A percentile compares a stretch with the other conserved stretches of the same genome.
phyloP scores from a whole-genome alignment of 768 basidiomycete genomes.

The Lentinula sp. region DNA sequence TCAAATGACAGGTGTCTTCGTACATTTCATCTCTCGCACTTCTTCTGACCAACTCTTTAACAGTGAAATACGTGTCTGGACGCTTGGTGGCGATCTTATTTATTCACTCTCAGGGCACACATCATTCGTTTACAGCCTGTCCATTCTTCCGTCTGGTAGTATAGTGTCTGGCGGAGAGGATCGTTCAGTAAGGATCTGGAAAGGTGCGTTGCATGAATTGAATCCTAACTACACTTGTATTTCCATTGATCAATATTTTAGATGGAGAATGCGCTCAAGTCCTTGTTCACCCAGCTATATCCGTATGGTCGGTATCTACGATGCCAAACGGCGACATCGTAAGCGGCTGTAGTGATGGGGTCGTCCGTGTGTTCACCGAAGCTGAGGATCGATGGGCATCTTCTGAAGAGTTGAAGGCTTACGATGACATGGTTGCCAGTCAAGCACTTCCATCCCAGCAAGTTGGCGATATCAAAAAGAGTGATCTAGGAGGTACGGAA shows the following conservation, averaged over 20 bases:
- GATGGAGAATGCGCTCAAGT: conserved; percentile 88
- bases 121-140: conserved; percentile 91
- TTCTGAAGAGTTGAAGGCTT: conserved; percentile 54
- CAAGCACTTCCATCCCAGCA: conserved; percentile 82
- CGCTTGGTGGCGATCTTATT: conserved; percentile 69
- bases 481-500: conserved; percentile 84
- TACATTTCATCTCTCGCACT: neutral
- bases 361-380: conserved; percentile 81
- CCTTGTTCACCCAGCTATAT: conserved; percentile 89
- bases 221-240: conserved; percentile 2
- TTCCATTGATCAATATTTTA: conserved; percentile 18
- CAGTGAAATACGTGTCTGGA: conserved; percentile 92
- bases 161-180: conserved; percentile 94
- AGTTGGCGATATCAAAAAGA: conserved; percentile 89
- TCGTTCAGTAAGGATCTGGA: conserved; percentile 88
- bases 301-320: conserved; percentile 90
- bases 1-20: conserved; percentile 81
- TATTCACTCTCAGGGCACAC: conserved; percentile 90
- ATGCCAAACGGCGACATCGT: conserved; percentile 91
- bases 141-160: conserved; percentile 74
- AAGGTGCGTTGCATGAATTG: conserved; percentile 43
- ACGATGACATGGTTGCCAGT: conserved; percentile 69
- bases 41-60: conserved; percentile 5
- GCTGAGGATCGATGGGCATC: conserved; percentile 70
- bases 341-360: conserved; percentile 84